phyloP scores from a whole-genome alignment of 768 basidiomycete genomes.

The Serendipita sp. region DNA sequence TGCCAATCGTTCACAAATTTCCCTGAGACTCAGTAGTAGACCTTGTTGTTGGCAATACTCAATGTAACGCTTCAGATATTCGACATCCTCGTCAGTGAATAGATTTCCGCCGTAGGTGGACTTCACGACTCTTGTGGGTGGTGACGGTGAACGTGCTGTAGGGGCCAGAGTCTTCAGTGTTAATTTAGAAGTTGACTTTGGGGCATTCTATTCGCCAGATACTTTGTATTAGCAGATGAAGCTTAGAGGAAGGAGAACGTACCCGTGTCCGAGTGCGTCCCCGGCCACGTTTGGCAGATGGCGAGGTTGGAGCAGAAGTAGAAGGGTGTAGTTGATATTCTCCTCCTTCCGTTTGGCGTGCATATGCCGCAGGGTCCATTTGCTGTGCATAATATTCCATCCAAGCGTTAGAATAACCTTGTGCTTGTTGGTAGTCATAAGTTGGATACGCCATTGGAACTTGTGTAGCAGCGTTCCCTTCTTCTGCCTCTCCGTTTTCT shows the following conservation, averaged over 20 bases:
- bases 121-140: slow-evolving; percentile 67
- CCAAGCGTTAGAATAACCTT: background rate
- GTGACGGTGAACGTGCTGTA: slow-evolving; percentile 64
- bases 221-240: background rate
- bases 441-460: background rate
- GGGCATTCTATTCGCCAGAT: background rate
- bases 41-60: slow-evolving; percentile 84
- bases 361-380: slow-evolving; percentile 1
- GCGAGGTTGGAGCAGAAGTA: background rate
- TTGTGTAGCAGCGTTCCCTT: background rate
- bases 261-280: background rate
- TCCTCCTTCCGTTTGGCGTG: background rate
- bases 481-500: background rate
- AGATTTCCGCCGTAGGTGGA: slow-evolving; percentile 81
- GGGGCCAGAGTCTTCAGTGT: slow-evolving; percentile 29
- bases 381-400: background rate
- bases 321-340: background rate
- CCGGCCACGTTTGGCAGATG: background rate
- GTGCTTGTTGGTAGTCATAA: background rate
- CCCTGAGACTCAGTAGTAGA: slow-evolving; percentile 59
- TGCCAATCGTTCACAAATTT: slow-evolving; percentile 77
- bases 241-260: background rate
- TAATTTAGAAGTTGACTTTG: slow-evolving; percentile 2
- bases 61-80: slow-evolving; percentile 75
- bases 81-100: slow-evolving; percentile 69